Base-by-base conservation (phyloP, 495 filamentous ascomycete genomes). In the Aspergillus ellipticus region DNA sequence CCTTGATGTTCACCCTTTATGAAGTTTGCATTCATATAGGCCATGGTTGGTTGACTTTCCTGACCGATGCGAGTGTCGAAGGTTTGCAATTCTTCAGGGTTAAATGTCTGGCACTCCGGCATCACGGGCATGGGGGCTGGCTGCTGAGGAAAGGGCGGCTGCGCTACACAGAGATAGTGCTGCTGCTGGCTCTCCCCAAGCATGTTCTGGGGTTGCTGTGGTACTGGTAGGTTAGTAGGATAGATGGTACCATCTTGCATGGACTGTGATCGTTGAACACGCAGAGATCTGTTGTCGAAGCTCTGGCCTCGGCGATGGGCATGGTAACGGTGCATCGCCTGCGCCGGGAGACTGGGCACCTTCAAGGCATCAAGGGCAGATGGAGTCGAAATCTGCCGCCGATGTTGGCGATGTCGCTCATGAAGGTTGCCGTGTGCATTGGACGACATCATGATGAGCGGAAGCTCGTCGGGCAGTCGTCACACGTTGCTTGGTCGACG, bases 371-470 rank as follows among this genome's bases (percentile, higher is more conserved):
- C 86, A 71, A 87, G 88, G 61, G 79, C 80, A 55, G 82, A 82
- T 54, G 91, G 90, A 64, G 89, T 94, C 64, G 91, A 96, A 65
- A 90, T 86, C 77, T 93, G 90, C 69, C 91, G 89, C 67, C 89
- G 84, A 74, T 96, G 90, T 77, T 83, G 84, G 68, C 84, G 82
- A 66, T 84, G 83, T 72, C 85, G 86, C 62, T 78, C 75, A 59
- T 89, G 84, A 72, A 87, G 78, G 74, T 73, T 83, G 70, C 78
- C 82, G 52, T 74, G 74, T 59, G 83, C 79, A 74, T 87, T 84
- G 68, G 88, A 88, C 83, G 88, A 88, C 83, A 92, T 82, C 89
- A 94, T 92, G 69, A 74, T 81, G 70, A 58, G 47, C 11, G 11
- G 22, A 53, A 28, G n/a, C 21, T 53, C 51, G 28, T 53, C 6